These are phyloP conservation scores for Erodium moschatum DNA, from an alignment of 441 rosid genomes.

Conservation along the genomic window DNA sequence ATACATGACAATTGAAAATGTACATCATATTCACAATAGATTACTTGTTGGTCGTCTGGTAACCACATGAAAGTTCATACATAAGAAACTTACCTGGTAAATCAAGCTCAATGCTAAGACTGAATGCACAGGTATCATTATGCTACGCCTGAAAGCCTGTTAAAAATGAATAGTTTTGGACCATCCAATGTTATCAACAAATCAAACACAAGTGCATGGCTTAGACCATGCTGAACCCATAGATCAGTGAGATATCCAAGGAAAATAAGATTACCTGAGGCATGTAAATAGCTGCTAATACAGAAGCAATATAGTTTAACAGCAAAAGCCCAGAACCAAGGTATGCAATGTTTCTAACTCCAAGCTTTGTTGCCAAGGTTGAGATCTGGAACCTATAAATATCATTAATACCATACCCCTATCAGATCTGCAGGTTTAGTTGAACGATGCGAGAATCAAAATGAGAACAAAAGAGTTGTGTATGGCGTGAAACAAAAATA, in stretches of 20 bases:
- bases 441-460: background rate
- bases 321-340: constrained; percentile 79
- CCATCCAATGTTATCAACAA: constrained; percentile 17
- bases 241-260: constrained; percentile 17
- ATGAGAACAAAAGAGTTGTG: background rate
- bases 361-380: constrained; percentile 82
- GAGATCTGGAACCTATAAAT: constrained; percentile 71
- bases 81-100: constrained; percentile 56
- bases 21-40: background rate
- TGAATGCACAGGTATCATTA: constrained; percentile 70
- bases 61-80: constrained; percentile 12
- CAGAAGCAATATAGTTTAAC: constrained; percentile 65
- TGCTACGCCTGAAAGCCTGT: constrained; percentile 68
- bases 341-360: constrained; percentile 82
- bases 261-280: constrained; percentile 57
- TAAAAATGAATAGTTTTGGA: constrained; percentile 19
- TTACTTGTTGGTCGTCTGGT: background rate
- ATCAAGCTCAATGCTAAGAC: constrained; percentile 57
- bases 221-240: background rate
- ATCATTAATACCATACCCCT: constrained; percentile 2
- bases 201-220: constrained; percentile 5
- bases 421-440: constrained; percentile 2
- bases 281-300: constrained; percentile 68
- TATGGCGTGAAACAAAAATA: background rate
- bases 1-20: background rate